phyloP scores from a whole-genome alignment of 1,284 basidiomycete genomes.

The Rhodotorula sp. region DNA sequence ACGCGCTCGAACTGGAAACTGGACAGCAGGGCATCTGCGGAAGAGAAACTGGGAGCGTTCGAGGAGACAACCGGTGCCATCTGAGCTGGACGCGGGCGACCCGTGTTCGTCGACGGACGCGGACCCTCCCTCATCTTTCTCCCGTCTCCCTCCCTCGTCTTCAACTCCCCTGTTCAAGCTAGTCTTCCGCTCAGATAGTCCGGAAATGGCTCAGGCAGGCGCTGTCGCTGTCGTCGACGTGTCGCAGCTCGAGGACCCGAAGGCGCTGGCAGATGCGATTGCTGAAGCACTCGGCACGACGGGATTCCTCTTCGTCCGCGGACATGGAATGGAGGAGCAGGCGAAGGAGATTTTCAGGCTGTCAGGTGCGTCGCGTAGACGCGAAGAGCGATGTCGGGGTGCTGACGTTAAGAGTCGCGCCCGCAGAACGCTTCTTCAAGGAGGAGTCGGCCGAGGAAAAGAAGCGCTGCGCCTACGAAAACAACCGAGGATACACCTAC shows the following conservation, averaged over 20 bases:
- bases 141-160: neutral
- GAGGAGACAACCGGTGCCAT: constrained; percentile 11
- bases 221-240: constrained; percentile 28
- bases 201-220: neutral
- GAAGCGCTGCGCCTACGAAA: constrained; percentile 14
- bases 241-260: constrained; percentile 3
- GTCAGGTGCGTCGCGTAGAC: constrained; percentile 12
- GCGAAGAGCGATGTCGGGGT: rapidly evolving
- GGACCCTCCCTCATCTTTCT: too few species aligned
- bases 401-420: neutral
- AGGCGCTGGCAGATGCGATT: constrained; percentile 23
- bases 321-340: constrained; percentile 32
- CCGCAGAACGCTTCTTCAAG: constrained; percentile 30
- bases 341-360: constrained; percentile 27
- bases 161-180: neutral
- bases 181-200: too few species aligned
- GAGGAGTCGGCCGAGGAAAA: constrained; percentile 33
- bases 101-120: neutral
- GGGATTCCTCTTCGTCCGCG: constrained; percentile 30
- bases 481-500: constrained; percentile 35
- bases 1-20: constrained; percentile 58
- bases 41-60: constrained; percentile 9
- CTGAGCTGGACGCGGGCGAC: neutral
- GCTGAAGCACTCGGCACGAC: constrained; percentile 4
- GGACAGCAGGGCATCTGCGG: constrained; percentile 40